phyloP scores from a whole-genome alignment of 2,329 filamentous ascomycete species.

The Curvularia lunata region DNA sequence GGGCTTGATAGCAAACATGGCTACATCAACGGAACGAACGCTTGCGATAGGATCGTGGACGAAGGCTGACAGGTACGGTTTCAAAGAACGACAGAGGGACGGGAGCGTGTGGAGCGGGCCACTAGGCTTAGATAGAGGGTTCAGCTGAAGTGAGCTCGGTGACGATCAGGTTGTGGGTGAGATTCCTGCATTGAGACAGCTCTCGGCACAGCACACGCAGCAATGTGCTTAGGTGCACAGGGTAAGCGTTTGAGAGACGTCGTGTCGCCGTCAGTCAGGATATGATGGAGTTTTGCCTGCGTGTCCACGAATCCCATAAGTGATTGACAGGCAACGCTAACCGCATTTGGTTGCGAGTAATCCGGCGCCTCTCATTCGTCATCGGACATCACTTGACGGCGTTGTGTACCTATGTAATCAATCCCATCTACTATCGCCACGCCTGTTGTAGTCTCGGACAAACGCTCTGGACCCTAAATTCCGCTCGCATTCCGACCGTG shows the following conservation, averaged over 20 bases:
- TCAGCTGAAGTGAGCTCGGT: not conserved
- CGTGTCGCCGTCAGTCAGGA: not conserved
- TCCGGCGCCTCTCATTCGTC: constrained; percentile 16
- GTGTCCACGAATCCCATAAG: not conserved
- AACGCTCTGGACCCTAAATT: not conserved
- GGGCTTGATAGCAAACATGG: not conserved
- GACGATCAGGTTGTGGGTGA: not conserved
- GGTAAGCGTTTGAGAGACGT: not conserved
- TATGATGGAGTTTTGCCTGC: not conserved
- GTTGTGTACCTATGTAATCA: constrained; percentile 6
- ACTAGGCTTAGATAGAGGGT: not conserved
- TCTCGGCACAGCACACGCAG: not conserved
- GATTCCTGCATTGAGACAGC: not conserved
- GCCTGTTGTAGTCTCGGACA: not conserved
- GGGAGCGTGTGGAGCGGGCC: not conserved
- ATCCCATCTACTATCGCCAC: constrained; percentile 10
- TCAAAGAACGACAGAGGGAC: not conserved
- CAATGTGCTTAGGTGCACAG: not conserved
- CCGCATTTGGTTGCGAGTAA: constrained; percentile 15
- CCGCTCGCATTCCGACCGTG: not conserved
- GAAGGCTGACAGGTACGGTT: not conserved
- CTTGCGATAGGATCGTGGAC: not conserved
- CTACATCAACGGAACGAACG: not conserved
- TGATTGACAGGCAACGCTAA: constrained; percentile 10
- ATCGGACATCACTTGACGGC: constrained; percentile 17